Conservation (phyloP, 495 filamentous ascomycete genomes). For the Talaromyces trachyspermus region DNA sequence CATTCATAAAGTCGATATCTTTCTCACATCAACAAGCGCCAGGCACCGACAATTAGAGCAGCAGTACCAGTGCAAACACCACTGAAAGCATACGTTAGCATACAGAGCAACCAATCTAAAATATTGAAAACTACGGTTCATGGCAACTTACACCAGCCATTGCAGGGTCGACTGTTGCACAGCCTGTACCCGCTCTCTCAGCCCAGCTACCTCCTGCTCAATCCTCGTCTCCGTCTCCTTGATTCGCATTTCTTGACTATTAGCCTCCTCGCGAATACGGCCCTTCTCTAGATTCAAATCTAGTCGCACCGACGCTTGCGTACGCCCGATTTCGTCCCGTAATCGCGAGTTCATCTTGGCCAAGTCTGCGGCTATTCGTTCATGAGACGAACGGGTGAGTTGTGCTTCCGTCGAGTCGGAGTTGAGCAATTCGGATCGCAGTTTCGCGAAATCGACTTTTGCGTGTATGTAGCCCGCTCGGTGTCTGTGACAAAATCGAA, state of each 20-base stretch:
- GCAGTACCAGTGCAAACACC: conserved; percentile 94
- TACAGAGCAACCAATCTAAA: conserved; percentile 3
- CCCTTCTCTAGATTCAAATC: conserved; percentile 98
- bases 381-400: conserved; percentile 82
- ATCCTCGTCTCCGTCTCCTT: conserved; percentile 98
- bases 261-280: conserved; percentile 91
- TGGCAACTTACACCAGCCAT: conserved; percentile 82
- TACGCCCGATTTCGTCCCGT: conserved; percentile 87
- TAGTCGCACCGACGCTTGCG: conserved; percentile 82
- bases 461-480: conserved; percentile 77
- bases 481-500: conserved; percentile 32
- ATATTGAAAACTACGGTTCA: neutral
- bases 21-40: conserved; percentile 69
- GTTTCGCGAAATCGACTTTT: conserved; percentile 98
- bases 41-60: conserved; percentile 89
- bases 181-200: conserved; percentile 86
- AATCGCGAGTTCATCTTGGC: conserved; percentile 83
- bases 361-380: conserved; percentile 88
- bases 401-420: conserved; percentile 85
- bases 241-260: conserved; percentile 94
- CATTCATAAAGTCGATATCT: no score
- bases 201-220: conserved; percentile 90
- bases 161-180: conserved; percentile 97
- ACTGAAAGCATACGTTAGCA: conserved; percentile 22
- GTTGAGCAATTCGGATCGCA: conserved; percentile 86